These are phyloP conservation scores for Pythium pyrilobum DNA, from an alignment of 352 stramenopile genomes.

Conservation along the genomic window DNA sequence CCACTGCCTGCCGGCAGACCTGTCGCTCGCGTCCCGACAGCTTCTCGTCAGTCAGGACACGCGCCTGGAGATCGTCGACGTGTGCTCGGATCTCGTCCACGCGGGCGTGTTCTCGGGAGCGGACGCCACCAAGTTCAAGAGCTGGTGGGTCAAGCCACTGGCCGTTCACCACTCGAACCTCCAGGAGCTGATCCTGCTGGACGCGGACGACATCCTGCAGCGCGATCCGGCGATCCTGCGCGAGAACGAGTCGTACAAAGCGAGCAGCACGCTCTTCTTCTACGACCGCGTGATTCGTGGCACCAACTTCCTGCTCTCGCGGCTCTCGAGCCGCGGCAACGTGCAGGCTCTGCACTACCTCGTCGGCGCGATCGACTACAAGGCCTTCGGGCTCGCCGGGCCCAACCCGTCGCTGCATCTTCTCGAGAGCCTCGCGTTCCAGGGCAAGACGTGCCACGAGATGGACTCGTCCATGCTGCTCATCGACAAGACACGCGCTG, in stretches of 20 bases:
- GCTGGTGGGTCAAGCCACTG: slow-evolving; percentile 61
- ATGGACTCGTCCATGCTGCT: slow-evolving; percentile 52
- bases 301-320: slow-evolving; percentile 24
- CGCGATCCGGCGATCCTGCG: slow-evolving; percentile 33
- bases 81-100: slow-evolving; percentile 40
- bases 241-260: slow-evolving; percentile 28
- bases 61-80: slow-evolving; percentile 53
- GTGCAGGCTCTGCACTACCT: slow-evolving; percentile 32
- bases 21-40: slow-evolving; percentile 26
- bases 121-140: slow-evolving; percentile 30
- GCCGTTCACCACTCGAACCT: slow-evolving; percentile 47
- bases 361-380: slow-evolving; percentile 41
- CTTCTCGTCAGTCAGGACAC: slow-evolving; percentile 39
- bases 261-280: slow-evolving; percentile 58
- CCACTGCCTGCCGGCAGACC: slow-evolving; percentile 33
- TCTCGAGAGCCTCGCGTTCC: slow-evolving; percentile 30
- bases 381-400: slow-evolving; percentile 24
- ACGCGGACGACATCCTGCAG: slow-evolving; percentile 49
- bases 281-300: slow-evolving; percentile 47
- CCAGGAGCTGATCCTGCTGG: slow-evolving; percentile 41
- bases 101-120: slow-evolving; percentile 3
- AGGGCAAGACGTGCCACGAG: slow-evolving; percentile 35
- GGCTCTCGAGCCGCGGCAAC: background rate
- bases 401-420: slow-evolving; percentile 15
- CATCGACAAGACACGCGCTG: slow-evolving; percentile 38